These are phyloP conservation scores for Sextonia rubra DNA, from an alignment of 164 flowering plant species.

Conservation along the genomic window DNA sequence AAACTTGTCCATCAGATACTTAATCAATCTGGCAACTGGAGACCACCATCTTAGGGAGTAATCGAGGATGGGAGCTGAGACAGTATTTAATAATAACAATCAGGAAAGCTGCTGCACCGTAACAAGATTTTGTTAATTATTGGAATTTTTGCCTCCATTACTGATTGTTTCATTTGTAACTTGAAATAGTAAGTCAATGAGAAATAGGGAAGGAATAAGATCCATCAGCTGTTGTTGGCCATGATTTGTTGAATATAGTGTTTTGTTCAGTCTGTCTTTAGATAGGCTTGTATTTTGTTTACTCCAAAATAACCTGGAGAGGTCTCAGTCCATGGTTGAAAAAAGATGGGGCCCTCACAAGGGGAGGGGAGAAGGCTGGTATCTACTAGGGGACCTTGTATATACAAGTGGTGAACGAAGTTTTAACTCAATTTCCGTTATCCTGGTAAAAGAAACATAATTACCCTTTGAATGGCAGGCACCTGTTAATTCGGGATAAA, in stretches of 20 bases:
- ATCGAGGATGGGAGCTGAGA: background rate
- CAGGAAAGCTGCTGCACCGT: background rate
- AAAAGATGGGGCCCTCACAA: background rate
- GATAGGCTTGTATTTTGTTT: background rate
- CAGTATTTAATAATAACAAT: background rate
- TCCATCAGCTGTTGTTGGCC: background rate
- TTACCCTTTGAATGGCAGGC: too few species aligned
- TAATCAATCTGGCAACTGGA: constrained; percentile 24
- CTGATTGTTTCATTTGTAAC: background rate
- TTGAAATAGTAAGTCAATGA: background rate
- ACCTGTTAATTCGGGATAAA: too few species aligned
- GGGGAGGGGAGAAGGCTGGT: background rate
- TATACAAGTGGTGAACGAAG: too few species aligned
- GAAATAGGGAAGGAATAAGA: background rate
- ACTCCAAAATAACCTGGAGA: background rate
- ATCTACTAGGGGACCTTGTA: background rate
- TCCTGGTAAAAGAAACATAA: too few species aligned
- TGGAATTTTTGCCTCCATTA: background rate
- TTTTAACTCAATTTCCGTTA: too few species aligned
- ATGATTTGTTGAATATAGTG: too few species aligned
- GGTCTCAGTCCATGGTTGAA: background rate
- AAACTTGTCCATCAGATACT: constrained; percentile 67
- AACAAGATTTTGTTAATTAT: background rate
- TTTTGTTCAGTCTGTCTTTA: too few species aligned
- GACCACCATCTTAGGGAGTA: constrained; percentile 8